phyloP scores from a whole-genome alignment of 192 early-diverging fungal species.

The Glomus cerebriforme region DNA sequence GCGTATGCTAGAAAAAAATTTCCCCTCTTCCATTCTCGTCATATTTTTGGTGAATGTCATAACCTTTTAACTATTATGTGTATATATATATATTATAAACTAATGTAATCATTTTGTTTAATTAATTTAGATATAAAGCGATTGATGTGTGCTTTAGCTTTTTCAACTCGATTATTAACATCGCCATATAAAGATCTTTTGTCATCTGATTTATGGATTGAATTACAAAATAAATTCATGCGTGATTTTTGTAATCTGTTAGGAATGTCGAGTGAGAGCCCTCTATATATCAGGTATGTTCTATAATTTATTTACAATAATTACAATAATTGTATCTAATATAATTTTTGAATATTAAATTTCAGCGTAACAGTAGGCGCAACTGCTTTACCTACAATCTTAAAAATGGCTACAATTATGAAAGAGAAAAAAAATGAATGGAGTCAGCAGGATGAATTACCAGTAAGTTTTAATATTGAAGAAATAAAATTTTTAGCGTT shows the following conservation, averaged over 20 bases:
- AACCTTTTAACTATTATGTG: not conserved
- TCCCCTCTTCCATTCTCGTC: slow-evolving; percentile 58
- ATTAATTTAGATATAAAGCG: slow-evolving; percentile 46
- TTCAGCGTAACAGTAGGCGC: slow-evolving; percentile 76
- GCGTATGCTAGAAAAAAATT: slow-evolving; percentile 75
- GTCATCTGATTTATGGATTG: slow-evolving; percentile 44
- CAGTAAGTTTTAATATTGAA: slow-evolving; percentile 48
- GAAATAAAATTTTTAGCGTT: not conserved
- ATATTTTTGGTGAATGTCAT: slow-evolving; percentile 60
- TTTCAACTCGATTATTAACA: slow-evolving; percentile 32
- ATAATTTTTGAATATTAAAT: not conserved
- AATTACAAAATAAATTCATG: slow-evolving; percentile 69
- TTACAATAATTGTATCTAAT: not conserved
- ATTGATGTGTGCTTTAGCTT: slow-evolving; percentile 47
- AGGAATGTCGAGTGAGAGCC: slow-evolving; percentile 69
- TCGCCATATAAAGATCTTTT: slow-evolving; percentile 53
- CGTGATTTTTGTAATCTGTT: slow-evolving; percentile 80
- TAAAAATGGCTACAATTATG: slow-evolving; percentile 90
- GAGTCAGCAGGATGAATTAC: slow-evolving; percentile 89
- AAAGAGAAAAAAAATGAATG: slow-evolving; percentile 85
- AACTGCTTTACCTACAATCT: slow-evolving; percentile 85
- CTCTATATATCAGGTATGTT: slow-evolving; percentile 68
- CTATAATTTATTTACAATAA: too few relatives aligned
- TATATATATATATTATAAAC: not conserved
- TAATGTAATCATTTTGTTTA: not conserved